A percentile compares a stretch with the other conserved stretches of the same genome.
phyloP scores from a whole-genome alignment of 768 basidiomycete genomes.

The Pleurotus ostreatus region DNA sequence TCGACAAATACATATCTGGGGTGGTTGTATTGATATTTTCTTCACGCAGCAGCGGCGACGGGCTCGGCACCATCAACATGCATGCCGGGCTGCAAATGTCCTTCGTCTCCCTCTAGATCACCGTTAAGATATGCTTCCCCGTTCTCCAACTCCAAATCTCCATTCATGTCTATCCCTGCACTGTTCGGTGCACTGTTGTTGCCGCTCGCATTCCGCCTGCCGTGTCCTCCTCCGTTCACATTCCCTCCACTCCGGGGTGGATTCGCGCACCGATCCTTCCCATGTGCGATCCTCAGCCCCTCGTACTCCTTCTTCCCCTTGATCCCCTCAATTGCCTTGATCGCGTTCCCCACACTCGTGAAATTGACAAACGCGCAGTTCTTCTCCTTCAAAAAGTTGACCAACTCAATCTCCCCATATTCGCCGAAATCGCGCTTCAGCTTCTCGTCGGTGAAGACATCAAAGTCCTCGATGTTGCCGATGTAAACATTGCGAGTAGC shows the following conservation, averaged over 20 bases:
- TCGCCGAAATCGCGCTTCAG: conserved; percentile 92
- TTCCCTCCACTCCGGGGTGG: conserved; percentile 59
- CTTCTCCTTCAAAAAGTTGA: conserved; percentile 95
- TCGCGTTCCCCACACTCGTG: conserved; percentile 90
- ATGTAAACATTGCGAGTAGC: conserved; percentile 97
- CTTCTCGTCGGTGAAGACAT: conserved; percentile 84
- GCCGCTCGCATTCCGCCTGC: conserved; percentile 38
- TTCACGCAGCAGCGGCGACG: conserved; percentile 23
- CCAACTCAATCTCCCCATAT: conserved; percentile 94
- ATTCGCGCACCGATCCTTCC: conserved; percentile 95
- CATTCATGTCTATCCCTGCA: conserved; percentile 11
- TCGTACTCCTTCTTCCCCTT: conserved; percentile 90
- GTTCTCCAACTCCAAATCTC: conserved; percentile 9
- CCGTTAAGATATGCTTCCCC: conserved; percentile 26
- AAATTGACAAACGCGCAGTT: conserved; percentile 97
- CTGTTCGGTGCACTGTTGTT: conserved; percentile 21
- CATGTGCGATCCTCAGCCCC: conserved; percentile 87
- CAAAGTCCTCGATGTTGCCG: conserved; percentile 94
- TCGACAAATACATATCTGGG: conserved; percentile 8
- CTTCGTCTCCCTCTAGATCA: conserved; percentile 30
- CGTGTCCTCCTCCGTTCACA: conserved; percentile 67
- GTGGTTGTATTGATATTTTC: conserved; percentile 11
- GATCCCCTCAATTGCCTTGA: conserved; percentile 97
- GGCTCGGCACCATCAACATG: conserved; percentile 36
- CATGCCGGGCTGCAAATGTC: conserved; percentile 37